Percentiles rank a stretch among this genome's conserved stretches.
phyloP scores from a whole-genome alignment of 2,329 filamentous ascomycete species.

The Tympanopsis confertula region DNA sequence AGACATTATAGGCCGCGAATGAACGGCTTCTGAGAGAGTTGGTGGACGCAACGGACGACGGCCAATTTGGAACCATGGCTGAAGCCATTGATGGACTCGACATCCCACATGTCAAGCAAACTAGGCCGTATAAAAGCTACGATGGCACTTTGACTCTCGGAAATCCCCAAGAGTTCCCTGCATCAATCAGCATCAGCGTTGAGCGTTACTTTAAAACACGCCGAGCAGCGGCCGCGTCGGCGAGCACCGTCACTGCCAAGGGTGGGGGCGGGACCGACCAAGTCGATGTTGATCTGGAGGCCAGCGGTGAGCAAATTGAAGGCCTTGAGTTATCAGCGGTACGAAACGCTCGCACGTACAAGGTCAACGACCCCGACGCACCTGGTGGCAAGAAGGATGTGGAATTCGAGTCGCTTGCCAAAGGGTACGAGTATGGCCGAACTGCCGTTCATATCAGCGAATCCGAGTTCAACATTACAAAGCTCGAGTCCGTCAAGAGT shows the following conservation, averaged over 20 bases:
- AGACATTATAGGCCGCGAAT: constrained; percentile 64
- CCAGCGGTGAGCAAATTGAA: constrained; percentile 24
- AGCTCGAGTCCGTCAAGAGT: constrained; percentile 62
- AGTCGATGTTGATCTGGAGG: constrained; percentile 31
- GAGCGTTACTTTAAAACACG: constrained; percentile 86
- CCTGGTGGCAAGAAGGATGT: constrained; percentile 75
- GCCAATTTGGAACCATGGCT: constrained; percentile 70
- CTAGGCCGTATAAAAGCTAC: constrained; percentile 68
- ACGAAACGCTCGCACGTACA: constrained; percentile 69
- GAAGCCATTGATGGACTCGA: constrained; percentile 74
- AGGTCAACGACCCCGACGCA: constrained; percentile 62
- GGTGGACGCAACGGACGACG: constrained; percentile 53
- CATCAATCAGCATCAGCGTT: constrained; percentile 71
- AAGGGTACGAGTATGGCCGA: constrained; percentile 85
- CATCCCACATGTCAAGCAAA: constrained; percentile 63
- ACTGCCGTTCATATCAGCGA: constrained; percentile 84
- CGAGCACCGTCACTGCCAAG: constrained; percentile 62
- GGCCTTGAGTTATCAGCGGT: constrained; percentile 50
- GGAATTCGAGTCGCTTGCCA: constrained; percentile 72
- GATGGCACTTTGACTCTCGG: constrained; percentile 73
- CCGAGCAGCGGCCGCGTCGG: constrained; percentile 60
- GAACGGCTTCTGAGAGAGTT: constrained; percentile 58
- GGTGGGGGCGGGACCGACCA: constrained; percentile 30
- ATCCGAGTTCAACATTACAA: constrained; percentile 79
- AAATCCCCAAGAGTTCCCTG: constrained; percentile 59